These are phyloP conservation scores for Grigorovia yakushimaensis DNA, from an alignment of 805 yeast genomes.

Conservation along the genomic window DNA sequence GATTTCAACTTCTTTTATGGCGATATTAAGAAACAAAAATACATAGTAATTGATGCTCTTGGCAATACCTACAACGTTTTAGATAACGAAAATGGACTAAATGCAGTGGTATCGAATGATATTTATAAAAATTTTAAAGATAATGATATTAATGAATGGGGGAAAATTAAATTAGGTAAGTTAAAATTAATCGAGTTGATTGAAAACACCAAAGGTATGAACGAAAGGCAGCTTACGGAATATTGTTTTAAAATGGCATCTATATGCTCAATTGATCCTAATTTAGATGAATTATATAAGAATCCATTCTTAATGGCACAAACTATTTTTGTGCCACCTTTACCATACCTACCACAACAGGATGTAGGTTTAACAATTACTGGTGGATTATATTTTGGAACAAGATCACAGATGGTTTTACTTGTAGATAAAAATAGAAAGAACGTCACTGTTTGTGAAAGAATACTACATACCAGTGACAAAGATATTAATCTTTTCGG, in stretches of 20 bases:
- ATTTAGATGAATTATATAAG: conserved; percentile 22
- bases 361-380: conserved; percentile 20
- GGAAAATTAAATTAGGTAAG: conserved; percentile 53
- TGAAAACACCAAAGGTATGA: conserved; percentile 7
- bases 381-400: conserved; percentile 63
- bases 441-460: conserved; percentile 49
- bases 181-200: conserved; percentile 32
- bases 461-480: conserved; percentile 45
- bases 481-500: conserved; percentile 14
- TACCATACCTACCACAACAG: conserved; percentile 30
- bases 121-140: conserved; percentile 11
- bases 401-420: conserved; percentile 77
- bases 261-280: conserved; percentile 31
- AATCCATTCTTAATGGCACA: conserved; percentile 36
- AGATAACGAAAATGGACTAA: conserved; percentile 10
- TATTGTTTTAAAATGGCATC: conserved; percentile 49
- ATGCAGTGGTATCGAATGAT: conserved; percentile 27
- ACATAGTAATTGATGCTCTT: conserved; percentile 20
- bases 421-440: conserved; percentile 42
- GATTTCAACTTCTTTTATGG: conserved; percentile 33
- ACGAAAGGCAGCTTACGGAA: conserved; percentile 32
- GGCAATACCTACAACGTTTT: conserved; percentile 26
- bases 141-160: conserved; percentile 39
- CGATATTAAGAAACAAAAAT: conserved; percentile 16
- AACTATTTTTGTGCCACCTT: conserved; percentile 67